Conservation (phyloP, 2,329 filamentous ascomycete species). For the Microthyrium microscopicum region DNA sequence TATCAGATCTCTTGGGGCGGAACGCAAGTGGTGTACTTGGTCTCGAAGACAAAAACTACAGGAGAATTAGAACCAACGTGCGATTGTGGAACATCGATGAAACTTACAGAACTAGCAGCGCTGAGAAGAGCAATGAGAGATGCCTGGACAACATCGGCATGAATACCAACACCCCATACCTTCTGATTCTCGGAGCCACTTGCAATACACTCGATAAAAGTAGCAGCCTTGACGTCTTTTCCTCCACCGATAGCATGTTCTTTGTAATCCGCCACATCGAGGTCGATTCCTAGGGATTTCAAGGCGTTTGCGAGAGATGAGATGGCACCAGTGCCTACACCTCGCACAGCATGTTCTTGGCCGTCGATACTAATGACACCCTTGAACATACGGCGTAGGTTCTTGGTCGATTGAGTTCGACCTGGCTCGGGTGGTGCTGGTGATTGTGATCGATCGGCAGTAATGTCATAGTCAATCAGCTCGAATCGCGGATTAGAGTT, state of each 20-base stretch:
- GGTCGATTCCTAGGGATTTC: constrained; percentile 58
- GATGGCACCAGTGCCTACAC: constrained; percentile 78
- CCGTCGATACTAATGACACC: constrained; percentile 74
- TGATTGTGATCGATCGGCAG: constrained; percentile 57
- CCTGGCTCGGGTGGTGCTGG: constrained; percentile 48
- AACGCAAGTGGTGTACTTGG: constrained; percentile 52
- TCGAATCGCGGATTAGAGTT: constrained; percentile 69
- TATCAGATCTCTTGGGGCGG: constrained; percentile 39
- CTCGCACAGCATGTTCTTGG: constrained; percentile 58
- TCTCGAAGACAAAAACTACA: constrained; percentile 54
- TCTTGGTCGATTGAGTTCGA: constrained; percentile 59
- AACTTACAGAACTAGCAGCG: constrained; percentile 36
- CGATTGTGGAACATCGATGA: neutral
- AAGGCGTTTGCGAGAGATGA: constrained; percentile 76
- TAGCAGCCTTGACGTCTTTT: constrained; percentile 76
- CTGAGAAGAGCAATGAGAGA: constrained; percentile 73
- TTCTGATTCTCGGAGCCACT: constrained; percentile 44
- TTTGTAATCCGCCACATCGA: constrained; percentile 90
- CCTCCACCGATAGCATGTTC: constrained; percentile 81
- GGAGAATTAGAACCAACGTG: constrained; percentile 12
- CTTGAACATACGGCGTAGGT: constrained; percentile 66
- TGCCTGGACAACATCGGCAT: constrained; percentile 83
- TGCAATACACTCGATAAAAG: constrained; percentile 79
- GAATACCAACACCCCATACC: constrained; percentile 83
- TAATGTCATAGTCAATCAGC: constrained; percentile 83